Evolutionary conservation across 2,329 filamentous ascomycete species (phyloP), one percentile per base, ranked within the genome.

Genomic region (Sclerotiophoma versabilis): DNA sequence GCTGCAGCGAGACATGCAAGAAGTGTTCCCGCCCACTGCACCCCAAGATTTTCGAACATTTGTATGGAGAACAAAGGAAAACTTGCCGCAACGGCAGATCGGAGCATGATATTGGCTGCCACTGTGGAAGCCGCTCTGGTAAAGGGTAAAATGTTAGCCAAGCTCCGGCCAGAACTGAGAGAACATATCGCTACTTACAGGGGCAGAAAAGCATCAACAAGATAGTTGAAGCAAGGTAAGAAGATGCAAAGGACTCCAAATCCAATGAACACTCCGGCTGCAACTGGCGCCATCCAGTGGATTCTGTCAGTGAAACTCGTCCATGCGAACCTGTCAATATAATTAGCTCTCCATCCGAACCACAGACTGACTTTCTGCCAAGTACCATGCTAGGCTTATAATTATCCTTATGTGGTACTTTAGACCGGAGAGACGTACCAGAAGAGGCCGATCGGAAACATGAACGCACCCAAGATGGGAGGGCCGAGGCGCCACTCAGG

Each of bases 211-310:
- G 48, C 32, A 44, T 50, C 48, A 11, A 50, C 32, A 15, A 50
- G 39, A 19, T 50, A 50, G 19, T 50, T 50, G 32, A 50, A 44
- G 19, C 48, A 43, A 3, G 48, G 39, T 7, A 44, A n/a, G 7
- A 50, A 50, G 32, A 50, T 50, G n/a, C 38, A 44, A 19, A 44
- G 32, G 5, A 44, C 38, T 10, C 48, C 48, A 14, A 50, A 50
- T 2, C 48, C 48, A n/a, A 50, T 43, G 20, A 44, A 37, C 1
- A 44, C 32, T 9, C 38, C 48, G n/a, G 38, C 48, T 4, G 33
- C 26, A 11, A 38, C 19, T 19, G 48, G 38, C 5, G 32, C 15
- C 5, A 37, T 22, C 48, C 48, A 50, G 14, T 50, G 48, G n/a
- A 50, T 20, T 2, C 12, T 8, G 4, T 36, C 26, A 1, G 38